Base-by-base conservation (phyloP, 139 green algal genomes). In the Tetradesmus lagerheimii region DNA sequence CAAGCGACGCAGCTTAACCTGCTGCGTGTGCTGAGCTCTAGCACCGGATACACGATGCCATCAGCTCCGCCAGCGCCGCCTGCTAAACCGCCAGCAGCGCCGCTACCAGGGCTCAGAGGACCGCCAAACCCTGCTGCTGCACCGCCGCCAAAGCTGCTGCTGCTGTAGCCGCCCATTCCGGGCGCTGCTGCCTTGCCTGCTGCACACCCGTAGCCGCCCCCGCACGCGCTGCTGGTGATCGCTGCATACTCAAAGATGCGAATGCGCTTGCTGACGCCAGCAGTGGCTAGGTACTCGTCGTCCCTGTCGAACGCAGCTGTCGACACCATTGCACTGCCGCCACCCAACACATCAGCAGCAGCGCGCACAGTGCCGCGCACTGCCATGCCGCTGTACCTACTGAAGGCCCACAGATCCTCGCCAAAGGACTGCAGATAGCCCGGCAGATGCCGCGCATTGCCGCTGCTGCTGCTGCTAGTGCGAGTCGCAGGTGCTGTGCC, bases 271-370 rank as follows among this genome's bases (percentile, higher is more conserved):
- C 88, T 95, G 43, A 97, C 95, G 29, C 97, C 97, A 12, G 96
- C 97, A 4, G 97, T 97, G 0, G 97, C 97, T 80, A 99, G 97
- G 83, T 96, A 97, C 89, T 98, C 94, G 67, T 98, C 96, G 43
- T 98, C 96, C 12, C 95, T 88, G 93, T 99, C 97, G 90, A 98
- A 99, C 4, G 94, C 95, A 16, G 95, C 93, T 37, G 91, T 94
- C 67, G 94, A 99, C 31, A 99, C 94, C 93, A 99, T 97, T 27
- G 78, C 57, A 20, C 41, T 84, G 80, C 87, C 57, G 31, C 87
- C 87, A 37, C 53, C 50, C 1, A 87, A 31, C 57, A 84, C 57
- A 27, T 81, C 87, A 12, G 57, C 87, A 53, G 87, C 47, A 31
- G 79, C 79, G 20, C 80, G 39, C 11, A 81, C 80, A 18, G 45